These are phyloP conservation scores for Mangifera indica DNA, from an alignment of 345 rosid genomes.

Conservation along the genomic window DNA sequence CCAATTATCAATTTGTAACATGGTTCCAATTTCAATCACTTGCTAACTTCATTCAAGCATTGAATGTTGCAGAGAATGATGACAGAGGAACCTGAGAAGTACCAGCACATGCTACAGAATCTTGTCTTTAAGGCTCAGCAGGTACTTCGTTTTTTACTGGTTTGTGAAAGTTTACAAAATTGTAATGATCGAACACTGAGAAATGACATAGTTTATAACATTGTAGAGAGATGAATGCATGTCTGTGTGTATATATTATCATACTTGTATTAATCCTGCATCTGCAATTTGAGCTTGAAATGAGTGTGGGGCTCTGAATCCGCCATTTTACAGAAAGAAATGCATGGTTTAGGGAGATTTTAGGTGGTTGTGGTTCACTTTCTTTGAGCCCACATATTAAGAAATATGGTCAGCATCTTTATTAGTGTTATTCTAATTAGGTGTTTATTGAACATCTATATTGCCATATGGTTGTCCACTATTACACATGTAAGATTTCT, in stretches of 20 bases:
- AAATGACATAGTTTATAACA: background rate
- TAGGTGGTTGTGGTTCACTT: constrained; percentile 4
- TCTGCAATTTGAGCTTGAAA: background rate
- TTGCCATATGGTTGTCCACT: constrained; percentile 4
- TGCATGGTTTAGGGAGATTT: background rate
- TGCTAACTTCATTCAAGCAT: constrained; percentile 23
- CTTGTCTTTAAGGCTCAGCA: constrained; percentile 95
- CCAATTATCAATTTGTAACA: background rate
- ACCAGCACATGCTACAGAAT: constrained; percentile 93
- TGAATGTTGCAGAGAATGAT: constrained; percentile 80
- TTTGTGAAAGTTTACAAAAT: constrained; percentile 5
- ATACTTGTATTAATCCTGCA: background rate
- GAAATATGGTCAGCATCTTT: background rate
- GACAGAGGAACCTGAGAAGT: constrained; percentile 94
- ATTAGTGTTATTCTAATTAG: background rate
- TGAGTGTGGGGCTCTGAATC: background rate
- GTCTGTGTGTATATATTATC: background rate
- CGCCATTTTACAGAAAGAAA: background rate
- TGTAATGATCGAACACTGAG: background rate
- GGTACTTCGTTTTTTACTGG: constrained; percentile 37
- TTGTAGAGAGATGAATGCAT: background rate
- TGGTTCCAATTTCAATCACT: constrained; percentile 11
- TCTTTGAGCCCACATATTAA: background rate
- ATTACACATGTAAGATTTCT: background rate
- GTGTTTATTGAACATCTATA: background rate